Evolutionary conservation across 73 alveolate genomes (phyloP), one percentile per base, ranked within the genome.

Genomic region (Stentor coeruleus): DNA sequence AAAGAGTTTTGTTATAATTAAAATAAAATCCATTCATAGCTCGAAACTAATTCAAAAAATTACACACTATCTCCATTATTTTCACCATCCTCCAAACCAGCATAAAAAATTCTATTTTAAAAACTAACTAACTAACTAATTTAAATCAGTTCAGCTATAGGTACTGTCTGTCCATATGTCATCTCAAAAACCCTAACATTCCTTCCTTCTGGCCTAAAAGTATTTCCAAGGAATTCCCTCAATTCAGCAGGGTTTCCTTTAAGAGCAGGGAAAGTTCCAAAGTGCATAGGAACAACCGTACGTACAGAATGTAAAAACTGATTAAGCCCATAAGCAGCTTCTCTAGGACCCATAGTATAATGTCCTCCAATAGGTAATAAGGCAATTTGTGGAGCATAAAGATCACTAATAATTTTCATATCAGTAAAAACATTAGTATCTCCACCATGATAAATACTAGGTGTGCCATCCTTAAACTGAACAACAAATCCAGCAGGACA

Each of bases 331-430:
- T 89, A 89, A 35, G 95, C 95, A 0, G 90, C 92, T 58, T 89
- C 95, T 81, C 92, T 85, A 3, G 95, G 95, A 20, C 95, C 95
- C 95, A 89, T 89, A 1, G 95, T 89, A 82, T 77, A 89, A 35
- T 81, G 81, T 3, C 92, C 95, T 3, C 95, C 95, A 39, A 89
- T 74, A 31, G 95, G 95, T 28, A 89, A 42, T 57, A 88, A 59
- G 0, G 81, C 81, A 39, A 59, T 59, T 42, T 58, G 60, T 2
- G 95, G 95, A 60, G 40, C 82, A 76, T 85, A 89, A 3, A 89
- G 73, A 28, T 85, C 84, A 74, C 79, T 36, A 49, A 85, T 86
- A 30, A 85, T 59, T 38, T 82, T 82, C 95, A 89, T 89, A 58
- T 89, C 91, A 0, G 76, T 76, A 80, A 85, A 85, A 3, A 86